Conservation (phyloP, 2,329 filamentous ascomycete species). For the Neocucurbitaria cava region DNA sequence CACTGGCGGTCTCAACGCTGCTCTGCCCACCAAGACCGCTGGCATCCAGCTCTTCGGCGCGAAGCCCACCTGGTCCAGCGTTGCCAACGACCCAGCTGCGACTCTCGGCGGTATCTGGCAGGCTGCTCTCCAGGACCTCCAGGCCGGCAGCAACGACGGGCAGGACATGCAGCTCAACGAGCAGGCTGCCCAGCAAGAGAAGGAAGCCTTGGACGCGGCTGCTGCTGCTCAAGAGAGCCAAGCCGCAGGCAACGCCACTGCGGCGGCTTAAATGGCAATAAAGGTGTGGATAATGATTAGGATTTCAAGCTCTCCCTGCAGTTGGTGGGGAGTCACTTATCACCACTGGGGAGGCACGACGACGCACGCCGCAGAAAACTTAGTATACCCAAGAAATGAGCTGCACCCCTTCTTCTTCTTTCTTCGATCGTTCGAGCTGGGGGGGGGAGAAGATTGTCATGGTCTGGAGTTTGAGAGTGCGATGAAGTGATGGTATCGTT, state of each 20-base stretch:
- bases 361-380: constrained; percentile 3
- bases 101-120: constrained; percentile 37
- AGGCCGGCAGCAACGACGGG: constrained; percentile 29
- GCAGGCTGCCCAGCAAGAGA: constrained; percentile 26
- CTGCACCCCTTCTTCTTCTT: not conserved
- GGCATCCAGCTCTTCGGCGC: constrained; percentile 36
- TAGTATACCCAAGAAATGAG: not conserved
- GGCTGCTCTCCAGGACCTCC: constrained; percentile 32
- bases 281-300: not conserved
- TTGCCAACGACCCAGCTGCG: constrained; percentile 38
- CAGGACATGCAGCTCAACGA: constrained; percentile 33
- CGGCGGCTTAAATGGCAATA: not conserved
- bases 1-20: constrained; percentile 11
- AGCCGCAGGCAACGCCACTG: constrained; percentile 3
- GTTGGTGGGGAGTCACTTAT: not conserved
- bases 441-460: not conserved
- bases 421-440: not conserved
- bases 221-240: too few species aligned
- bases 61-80: constrained; percentile 33
- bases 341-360: constrained; percentile 1
- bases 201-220: constrained; percentile 20
- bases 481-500: not conserved
- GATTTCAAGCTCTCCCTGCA: not conserved
- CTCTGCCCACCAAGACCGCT: constrained; percentile 30
- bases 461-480: not conserved